phyloP scores from a whole-genome alignment of 1,284 basidiomycete species.

The Marasmius sp. region DNA sequence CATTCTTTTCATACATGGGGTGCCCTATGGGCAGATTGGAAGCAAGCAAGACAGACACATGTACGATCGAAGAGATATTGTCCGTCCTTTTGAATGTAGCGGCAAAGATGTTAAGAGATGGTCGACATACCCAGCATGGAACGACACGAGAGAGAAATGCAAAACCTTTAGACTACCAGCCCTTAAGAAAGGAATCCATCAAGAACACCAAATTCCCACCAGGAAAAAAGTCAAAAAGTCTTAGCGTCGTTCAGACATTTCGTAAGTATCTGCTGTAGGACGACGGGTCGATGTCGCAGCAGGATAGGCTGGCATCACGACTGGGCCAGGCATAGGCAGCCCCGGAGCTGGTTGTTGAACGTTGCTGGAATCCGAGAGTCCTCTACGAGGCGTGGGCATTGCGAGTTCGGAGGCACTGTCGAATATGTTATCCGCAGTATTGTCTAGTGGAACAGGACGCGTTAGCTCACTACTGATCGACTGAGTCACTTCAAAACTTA shows the following conservation, averaged over 20 bases:
- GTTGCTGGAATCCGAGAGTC: slow-evolving; percentile 17
- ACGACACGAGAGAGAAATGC: not conserved
- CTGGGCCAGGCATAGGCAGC: slow-evolving; percentile 13
- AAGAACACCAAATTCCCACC: not conserved
- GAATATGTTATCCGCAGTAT: slow-evolving; percentile 40
- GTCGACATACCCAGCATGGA: too few species aligned
- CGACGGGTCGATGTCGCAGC: slow-evolving; percentile 2
- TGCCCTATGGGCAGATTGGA: too few species aligned
- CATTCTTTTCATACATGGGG: too few species aligned
- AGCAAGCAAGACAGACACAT: too few species aligned
- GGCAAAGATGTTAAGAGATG: too few species aligned
- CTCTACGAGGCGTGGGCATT: slow-evolving; percentile 34
- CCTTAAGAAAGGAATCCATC: not conserved
- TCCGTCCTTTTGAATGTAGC: too few species aligned
- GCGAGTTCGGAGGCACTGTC: slow-evolving; percentile 23
- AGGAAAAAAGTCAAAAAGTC: not conserved
- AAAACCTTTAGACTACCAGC: not conserved
- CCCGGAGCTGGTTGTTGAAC: slow-evolving; percentile 3
- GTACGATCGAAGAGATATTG: too few species aligned
- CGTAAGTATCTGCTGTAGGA: slow-evolving; percentile 25
- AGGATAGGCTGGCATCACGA: slow-evolving; percentile 13
- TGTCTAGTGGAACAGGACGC: slow-evolving; percentile 32
- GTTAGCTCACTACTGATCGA: not conserved
- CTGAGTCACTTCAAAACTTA: slow-evolving; percentile 28
- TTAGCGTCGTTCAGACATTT: slow-evolving; percentile 23